Conservation (phyloP, 2,329 filamentous ascomycete genomes). For the Cladophialophora immunda region DNA sequence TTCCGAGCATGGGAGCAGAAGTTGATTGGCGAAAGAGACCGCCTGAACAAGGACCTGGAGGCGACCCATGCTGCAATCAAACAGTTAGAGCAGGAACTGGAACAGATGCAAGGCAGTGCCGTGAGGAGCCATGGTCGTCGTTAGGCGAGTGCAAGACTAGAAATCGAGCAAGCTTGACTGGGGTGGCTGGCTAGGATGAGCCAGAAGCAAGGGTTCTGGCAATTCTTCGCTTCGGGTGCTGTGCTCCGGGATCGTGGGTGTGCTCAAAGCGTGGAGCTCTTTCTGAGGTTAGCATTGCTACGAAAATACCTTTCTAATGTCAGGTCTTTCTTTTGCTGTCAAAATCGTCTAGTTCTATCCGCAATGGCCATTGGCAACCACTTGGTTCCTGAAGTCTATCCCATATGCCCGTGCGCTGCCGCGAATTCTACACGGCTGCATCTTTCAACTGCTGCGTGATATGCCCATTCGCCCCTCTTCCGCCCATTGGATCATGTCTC, state of each 20-base stretch:
- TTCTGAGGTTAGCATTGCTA: slow-evolving; percentile 31
- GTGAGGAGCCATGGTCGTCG: slow-evolving; percentile 92
- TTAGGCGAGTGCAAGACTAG: slow-evolving; percentile 56
- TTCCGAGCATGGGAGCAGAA: slow-evolving; percentile 99
- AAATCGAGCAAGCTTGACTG: neutral
- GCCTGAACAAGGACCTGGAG: slow-evolving; percentile 99
- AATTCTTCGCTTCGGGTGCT: slow-evolving; percentile 25
- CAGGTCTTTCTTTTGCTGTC: slow-evolving; percentile 19
- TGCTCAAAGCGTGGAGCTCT: slow-evolving; percentile 24
- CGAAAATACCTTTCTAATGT: slow-evolving; percentile 38
- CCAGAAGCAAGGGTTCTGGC: slow-evolving; percentile 30
- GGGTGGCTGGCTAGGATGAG: neutral
- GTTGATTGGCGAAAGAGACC: slow-evolving; percentile 97
- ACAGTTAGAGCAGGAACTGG: slow-evolving; percentile 81
- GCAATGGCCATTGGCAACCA: neutral
- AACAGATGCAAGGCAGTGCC: slow-evolving; percentile 88
- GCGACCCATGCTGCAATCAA: slow-evolving; percentile 84
- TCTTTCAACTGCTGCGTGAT: slow-evolving; percentile 39
- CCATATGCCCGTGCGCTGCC: neutral
- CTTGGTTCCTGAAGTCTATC: neutral
- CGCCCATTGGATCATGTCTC: slow-evolving; percentile 38
- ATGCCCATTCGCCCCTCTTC: slow-evolving; percentile 38
- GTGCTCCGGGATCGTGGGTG: slow-evolving; percentile 11
- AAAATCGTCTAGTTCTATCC: neutral
- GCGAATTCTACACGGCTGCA: slow-evolving; percentile 27